These are phyloP conservation scores for Rhododendron henanense DNA, from an alignment of 148 eudicot genomes.

Conservation along the genomic window DNA sequence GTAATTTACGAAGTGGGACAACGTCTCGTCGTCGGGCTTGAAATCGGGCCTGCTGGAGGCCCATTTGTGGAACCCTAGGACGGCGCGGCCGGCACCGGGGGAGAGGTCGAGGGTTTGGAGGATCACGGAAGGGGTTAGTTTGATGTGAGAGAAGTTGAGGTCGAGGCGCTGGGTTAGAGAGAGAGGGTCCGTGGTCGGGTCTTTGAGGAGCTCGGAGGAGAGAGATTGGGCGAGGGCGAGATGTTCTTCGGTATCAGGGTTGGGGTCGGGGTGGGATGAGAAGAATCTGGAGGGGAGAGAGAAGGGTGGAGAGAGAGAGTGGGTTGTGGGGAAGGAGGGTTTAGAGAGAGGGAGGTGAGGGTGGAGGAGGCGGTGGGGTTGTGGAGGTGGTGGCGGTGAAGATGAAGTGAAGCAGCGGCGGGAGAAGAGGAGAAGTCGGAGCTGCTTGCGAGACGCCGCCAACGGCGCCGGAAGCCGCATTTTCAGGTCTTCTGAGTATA, in stretches of 20 bases:
- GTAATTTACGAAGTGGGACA: constrained; percentile 51
- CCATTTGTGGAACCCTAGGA: constrained; percentile 66
- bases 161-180: constrained; percentile 55
- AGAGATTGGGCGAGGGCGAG: constrained; percentile 32
- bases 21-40: constrained; percentile 39
- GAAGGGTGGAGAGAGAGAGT: neutral
- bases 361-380: neutral
- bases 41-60: constrained; percentile 35
- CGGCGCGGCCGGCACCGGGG: constrained; percentile 52
- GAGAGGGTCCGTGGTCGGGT: constrained; percentile 28
- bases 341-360: neutral
- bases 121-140: constrained; percentile 36
- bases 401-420: neutral
- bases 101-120: constrained; percentile 47
- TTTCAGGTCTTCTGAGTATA: neutral
- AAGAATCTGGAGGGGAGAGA: constrained; percentile 21
- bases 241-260: neutral
- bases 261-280: constrained; percentile 11
- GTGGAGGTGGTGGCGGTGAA: neutral
- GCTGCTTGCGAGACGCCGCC: neutral
- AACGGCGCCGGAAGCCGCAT: constrained; percentile 2
- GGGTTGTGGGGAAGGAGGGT: neutral
- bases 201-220: constrained; percentile 54
- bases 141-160: constrained; percentile 65
- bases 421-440: neutral